Conservation (phyloP, 2,329 filamentous ascomycete species). For the Chaetothyriales sp. region DNA sequence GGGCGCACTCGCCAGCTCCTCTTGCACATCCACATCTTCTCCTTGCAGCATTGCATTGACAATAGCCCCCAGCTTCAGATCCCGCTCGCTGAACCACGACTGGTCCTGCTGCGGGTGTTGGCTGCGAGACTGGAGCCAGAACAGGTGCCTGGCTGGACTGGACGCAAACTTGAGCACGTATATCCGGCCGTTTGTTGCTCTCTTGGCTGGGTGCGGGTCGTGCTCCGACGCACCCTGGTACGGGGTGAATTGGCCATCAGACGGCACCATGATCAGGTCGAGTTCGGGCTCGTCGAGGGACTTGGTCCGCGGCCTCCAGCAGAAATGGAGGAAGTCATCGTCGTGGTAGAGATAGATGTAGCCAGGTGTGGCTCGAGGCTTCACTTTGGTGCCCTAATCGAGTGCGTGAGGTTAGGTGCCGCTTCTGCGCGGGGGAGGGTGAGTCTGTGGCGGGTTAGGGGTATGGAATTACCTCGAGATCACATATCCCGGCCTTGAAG, state of each 20-base stretch:
- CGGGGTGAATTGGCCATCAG: slow-evolving; percentile 73
- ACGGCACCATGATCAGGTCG: slow-evolving; percentile 86
- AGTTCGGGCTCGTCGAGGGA: slow-evolving; percentile 61
- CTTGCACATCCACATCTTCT: slow-evolving; percentile 64
- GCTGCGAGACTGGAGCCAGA: slow-evolving; percentile 89
- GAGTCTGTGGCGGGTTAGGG: too few relatives aligned
- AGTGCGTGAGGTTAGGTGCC: not conserved
- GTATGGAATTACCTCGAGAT: slow-evolving; percentile 55
- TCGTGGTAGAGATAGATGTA: slow-evolving; percentile 88
- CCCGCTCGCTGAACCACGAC: slow-evolving; percentile 69
- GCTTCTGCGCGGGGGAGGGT: not conserved
- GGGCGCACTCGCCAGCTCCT: slow-evolving; percentile 49
- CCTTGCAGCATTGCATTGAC: slow-evolving; percentile 76
- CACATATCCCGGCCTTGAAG: slow-evolving; percentile 89
- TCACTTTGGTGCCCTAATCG: slow-evolving; percentile 45
- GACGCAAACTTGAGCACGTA: slow-evolving; percentile 89
- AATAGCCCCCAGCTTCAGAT: slow-evolving; percentile 75
- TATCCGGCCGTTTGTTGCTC: slow-evolving; percentile 66
- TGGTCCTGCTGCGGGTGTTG: slow-evolving; percentile 59
- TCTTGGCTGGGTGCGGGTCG: slow-evolving; percentile 48
- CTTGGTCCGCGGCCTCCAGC: slow-evolving; percentile 74
- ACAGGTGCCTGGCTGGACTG: slow-evolving; percentile 79
- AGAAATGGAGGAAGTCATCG: slow-evolving; percentile 93
- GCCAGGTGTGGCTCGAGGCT: slow-evolving; percentile 57
- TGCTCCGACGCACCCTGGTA: slow-evolving; percentile 51